phyloP scores from a whole-genome alignment of 2,329 filamentous ascomycete species.

The Arachnomyces sp. region DNA sequence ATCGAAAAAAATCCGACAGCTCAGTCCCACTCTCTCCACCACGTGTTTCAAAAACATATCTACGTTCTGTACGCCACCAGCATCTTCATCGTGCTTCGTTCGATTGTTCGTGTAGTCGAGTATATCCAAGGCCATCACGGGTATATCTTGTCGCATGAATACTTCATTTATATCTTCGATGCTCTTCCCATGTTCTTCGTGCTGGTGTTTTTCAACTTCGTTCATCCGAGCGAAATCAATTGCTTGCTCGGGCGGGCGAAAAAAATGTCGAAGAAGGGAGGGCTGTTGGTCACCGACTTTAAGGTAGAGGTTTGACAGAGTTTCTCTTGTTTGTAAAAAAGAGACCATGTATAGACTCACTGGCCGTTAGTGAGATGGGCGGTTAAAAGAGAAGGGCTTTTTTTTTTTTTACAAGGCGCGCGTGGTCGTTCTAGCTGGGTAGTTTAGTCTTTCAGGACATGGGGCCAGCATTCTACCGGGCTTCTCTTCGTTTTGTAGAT shows the following conservation, averaged over 20 bases:
- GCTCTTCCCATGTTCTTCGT: conserved; percentile 15
- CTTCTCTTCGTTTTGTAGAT: too few species aligned
- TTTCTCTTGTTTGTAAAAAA: not conserved
- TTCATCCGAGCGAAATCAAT: conserved; percentile 14
- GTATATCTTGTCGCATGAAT: conserved; percentile 15
- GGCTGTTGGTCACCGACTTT: not conserved
- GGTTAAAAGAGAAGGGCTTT: too few species aligned
- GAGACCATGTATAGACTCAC: too few species aligned
- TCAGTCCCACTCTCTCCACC: conserved; percentile 7
- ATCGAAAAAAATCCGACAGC: conserved; percentile 23
- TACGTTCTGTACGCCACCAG: conserved; percentile 18
- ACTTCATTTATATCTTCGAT: conserved; percentile 19
- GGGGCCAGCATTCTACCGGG: too few species aligned
- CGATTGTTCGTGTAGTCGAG: conserved; percentile 18
- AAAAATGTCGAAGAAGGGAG: conserved; percentile 1
- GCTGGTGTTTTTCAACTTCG: conserved; percentile 15
- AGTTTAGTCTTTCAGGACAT: too few species aligned
- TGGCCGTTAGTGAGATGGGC: too few species aligned
- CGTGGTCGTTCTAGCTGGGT: too few species aligned
- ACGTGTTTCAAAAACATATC: conserved; percentile 25
- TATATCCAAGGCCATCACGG: conserved; percentile 15
- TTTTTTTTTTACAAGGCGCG: too few species aligned
- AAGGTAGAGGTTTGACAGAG: not conserved
- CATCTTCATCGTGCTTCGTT: conserved; percentile 14
- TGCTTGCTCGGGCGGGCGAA: conserved; percentile 1